Base-by-base conservation (phyloP, 805 yeast genomes). In the Candida fluviatilis region DNA sequence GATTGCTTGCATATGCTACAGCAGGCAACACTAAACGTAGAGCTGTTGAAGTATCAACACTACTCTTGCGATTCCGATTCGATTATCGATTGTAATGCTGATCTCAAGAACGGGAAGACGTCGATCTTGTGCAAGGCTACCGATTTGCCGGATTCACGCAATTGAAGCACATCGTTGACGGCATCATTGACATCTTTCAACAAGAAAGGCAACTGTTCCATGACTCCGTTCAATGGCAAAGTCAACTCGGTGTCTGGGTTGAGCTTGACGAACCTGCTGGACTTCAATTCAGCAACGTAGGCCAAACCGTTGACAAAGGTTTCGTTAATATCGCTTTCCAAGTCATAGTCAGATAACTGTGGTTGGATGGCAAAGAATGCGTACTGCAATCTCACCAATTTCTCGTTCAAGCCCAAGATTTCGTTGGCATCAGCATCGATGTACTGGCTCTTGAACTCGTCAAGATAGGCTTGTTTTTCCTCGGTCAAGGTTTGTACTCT, bases 301-400 rank as follows among this genome's bases (percentile, higher is more conserved):
- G 76, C 68, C 31, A 90, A 67, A 17, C 96, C 96, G 38, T 75
- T 66, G 36, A 84, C 83, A 29, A 66, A 63, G 39, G 56, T 60
- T 18, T 50, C 64, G 40, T 60, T 57, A 40, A 71, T 66, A 52
- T 83, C 84, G 11, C 80, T 79, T 13, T 62, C 57, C 48, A 81
- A 73, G 38, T 78, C 78, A 39, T 74, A 57, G 32, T 64, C 81
- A 34, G 79, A 69, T 39, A 76, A 66, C 38, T 77, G 78, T 19
- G 85, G 87, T 42, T 80, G 78, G 39, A 89, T 84, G n/a, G 96
- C 96, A 54, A 80, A 90, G 19, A 88, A 58, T 0, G 95, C 90
- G 49, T 71, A 78, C 58, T 86, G 95, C 50, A 89, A 73, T 55
- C 98, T 79, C 40, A 78, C 80, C 41, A 90, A 68, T 52, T 79